Evolutionary conservation across 192 early-diverging fungal genomes (phyloP), one percentile per base, ranked within the genome.

Genomic region (Linnemannia schmuckeri): DNA sequence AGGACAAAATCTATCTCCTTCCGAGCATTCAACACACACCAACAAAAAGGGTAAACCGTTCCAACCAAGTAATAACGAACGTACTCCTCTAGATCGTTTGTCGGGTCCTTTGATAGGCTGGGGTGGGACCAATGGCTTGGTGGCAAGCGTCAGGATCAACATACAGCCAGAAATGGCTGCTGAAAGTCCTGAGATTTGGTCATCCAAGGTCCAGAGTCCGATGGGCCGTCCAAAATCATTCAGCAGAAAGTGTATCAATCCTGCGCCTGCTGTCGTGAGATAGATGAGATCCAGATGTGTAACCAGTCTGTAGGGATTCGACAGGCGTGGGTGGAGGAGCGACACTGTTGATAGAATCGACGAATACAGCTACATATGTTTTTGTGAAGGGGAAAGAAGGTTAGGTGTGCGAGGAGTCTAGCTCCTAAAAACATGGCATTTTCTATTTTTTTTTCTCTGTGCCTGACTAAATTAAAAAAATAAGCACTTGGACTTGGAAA

Each of bases 201-300:
- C 85, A 46, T 87, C 85, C 61, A 81, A 47, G 5, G 79, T 87
- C 85, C 85, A 87, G 12, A 87, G 76, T 70, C 85, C 85, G 20
- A 87, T 20, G 13, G 85, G 85, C 30, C 85, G 71, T 46, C 85
- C 85, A 75, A 87, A 87, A 61, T 81, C 69, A 46, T 81, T 70
- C 5, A 40, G 5, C 79, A 87, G 35, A 52, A 87, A 87, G 46
- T 87, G 79, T 7, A 40, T 9, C 5, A 87, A 72, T 61, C 85
- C 85, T 38, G 57, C 79, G 13, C 57, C 70, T 70, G 75, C 80
- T 17, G 85, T 87, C 6, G 85, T 81, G 30, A 87, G 72, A 30
- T 87, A 87, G 33, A 87, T 87, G 72, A 87, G 74, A 68, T 87
- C 85, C 61, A 87, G 72, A 78, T 87, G 85, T 7, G 79, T 81